A percentile compares a stretch with the other conserved stretches of the same genome.
Evolutionary conservation across 2,329 filamentous ascomycete genomes (phyloP).

Genomic region (Curvularia lunata): DNA sequence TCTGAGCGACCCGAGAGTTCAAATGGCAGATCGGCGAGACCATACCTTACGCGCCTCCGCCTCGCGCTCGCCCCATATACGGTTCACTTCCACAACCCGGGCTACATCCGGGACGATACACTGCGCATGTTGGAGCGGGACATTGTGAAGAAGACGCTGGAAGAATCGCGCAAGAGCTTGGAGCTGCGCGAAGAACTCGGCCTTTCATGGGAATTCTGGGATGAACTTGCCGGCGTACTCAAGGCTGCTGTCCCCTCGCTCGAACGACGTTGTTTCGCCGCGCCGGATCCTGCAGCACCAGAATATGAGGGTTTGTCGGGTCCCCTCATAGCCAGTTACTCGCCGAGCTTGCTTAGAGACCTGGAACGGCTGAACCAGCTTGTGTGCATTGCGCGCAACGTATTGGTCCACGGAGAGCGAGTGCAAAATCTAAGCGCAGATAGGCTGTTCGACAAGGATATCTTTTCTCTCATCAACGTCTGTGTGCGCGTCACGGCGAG

Average conservation of each 20-base stretch:
- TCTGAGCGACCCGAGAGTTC: slow-evolving; percentile 26
- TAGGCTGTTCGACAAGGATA: slow-evolving; percentile 65
- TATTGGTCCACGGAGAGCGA: slow-evolving; percentile 65
- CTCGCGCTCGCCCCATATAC: slow-evolving; percentile 57
- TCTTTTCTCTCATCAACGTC: slow-evolving; percentile 67
- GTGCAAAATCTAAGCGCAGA: slow-evolving; percentile 69
- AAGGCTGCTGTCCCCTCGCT: slow-evolving; percentile 66
- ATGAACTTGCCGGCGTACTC: slow-evolving; percentile 63
- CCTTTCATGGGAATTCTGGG: slow-evolving; percentile 63
- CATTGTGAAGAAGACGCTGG: slow-evolving; percentile 65
- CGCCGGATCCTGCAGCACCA: slow-evolving; percentile 62
- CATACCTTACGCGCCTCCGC: slow-evolving; percentile 54
- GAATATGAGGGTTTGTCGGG: slow-evolving; percentile 66
- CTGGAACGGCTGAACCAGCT: slow-evolving; percentile 68
- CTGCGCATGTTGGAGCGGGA: slow-evolving; percentile 62
- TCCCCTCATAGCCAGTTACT: slow-evolving; percentile 66
- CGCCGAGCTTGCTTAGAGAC: slow-evolving; percentile 65
- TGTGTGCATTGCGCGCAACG: slow-evolving; percentile 66
- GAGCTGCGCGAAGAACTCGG: slow-evolving; percentile 65
- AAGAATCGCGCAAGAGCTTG: slow-evolving; percentile 62
- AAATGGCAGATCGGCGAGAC: slow-evolving; percentile 22
- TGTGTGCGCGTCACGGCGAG: slow-evolving; percentile 69
- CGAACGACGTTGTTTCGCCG: slow-evolving; percentile 66
- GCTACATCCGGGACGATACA: slow-evolving; percentile 65
- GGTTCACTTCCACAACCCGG: slow-evolving; percentile 66